Evolutionary conservation across 1,139 yeast species (phyloP).

Genomic region (Saccharomyces hybrid): DNA sequence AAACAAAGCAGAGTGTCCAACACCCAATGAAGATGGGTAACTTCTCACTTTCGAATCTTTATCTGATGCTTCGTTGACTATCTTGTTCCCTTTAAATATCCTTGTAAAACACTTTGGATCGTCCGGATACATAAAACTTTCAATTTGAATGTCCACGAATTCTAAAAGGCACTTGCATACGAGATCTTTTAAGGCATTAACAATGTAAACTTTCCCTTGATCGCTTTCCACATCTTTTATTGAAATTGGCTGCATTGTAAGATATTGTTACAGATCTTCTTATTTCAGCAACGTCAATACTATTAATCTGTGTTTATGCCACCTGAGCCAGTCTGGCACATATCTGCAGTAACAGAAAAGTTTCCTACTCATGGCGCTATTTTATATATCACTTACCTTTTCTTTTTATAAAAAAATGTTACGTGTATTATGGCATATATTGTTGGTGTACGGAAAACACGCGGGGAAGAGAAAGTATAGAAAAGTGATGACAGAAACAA

Average conservation of each 20-base stretch:
- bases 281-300: not conserved
- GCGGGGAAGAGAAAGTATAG: not conserved
- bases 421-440: not conserved
- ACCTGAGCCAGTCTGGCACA: not conserved
- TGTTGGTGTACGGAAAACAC: not conserved
- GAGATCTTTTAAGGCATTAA: constrained; percentile 11
- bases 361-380: not conserved
- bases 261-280: not conserved
- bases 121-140: constrained; percentile 24
- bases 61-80: not conserved
- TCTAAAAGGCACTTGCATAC: constrained; percentile 16
- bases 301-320: not conserved
- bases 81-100: not conserved
- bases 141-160: constrained; percentile 21
- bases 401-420: not conserved
- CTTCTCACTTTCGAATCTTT: not conserved
- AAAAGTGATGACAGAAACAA: not conserved
- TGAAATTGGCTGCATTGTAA: not conserved
- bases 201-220: not conserved
- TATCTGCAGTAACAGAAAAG: no score
- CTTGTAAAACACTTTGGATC: constrained; percentile 2
- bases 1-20: not conserved
- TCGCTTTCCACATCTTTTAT: not conserved
- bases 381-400: not conserved
- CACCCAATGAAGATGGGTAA: not conserved